Evolutionary conservation across 1,139 yeast species (phyloP), one percentile per base, ranked within the genome.

Genomic region (Nadsonia starkeyi-henricii): DNA sequence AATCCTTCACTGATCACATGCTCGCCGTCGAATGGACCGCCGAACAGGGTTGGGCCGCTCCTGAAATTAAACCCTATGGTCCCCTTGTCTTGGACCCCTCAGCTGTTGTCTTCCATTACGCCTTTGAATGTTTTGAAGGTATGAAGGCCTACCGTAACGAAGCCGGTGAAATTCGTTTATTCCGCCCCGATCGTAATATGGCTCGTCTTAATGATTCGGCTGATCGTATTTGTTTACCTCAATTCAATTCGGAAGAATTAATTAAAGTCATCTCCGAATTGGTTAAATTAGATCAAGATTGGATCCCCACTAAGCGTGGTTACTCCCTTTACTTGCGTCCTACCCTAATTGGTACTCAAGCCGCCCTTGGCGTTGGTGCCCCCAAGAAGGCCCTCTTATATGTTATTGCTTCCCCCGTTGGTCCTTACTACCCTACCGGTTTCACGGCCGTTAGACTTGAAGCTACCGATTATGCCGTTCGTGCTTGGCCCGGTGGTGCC

Each of bases 401-500:
- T 64, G 85, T 88, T 48, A 88, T 91, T 66, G 85, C 89, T 42
- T 85, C 95, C 18, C 98, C 97, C 18, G 98, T 89, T 26, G 97
- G 97, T 33, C 96, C 97, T 41, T 77, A 76, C 66, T 80, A 78
- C 65, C 77, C 82, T 58, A 80, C 94, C 17, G 96, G 96, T 8
- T 89, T 89, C 78, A 86, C 88, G 68, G 96, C 97, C 37, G 95
- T 91, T 47, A 74, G 79, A 50, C 73, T 91, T 53, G 96, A 89
- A 70, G 97, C 97, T 56, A 86, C 96, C 37, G 95, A 85, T 63
- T 79, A 85, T 58, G 95, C 95, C 45, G 91, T 89, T 23, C 82
- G 97, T 70, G 96, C 98, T 17, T 91, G 97, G 97, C 97, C 97
- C 60, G 96, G 96, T 61, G 98, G 97, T 65, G 88, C 81, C 55